These are phyloP conservation scores for Meira miltonrushii DNA, from an alignment of 1,284 basidiomycete genomes.

Conservation along the genomic window DNA sequence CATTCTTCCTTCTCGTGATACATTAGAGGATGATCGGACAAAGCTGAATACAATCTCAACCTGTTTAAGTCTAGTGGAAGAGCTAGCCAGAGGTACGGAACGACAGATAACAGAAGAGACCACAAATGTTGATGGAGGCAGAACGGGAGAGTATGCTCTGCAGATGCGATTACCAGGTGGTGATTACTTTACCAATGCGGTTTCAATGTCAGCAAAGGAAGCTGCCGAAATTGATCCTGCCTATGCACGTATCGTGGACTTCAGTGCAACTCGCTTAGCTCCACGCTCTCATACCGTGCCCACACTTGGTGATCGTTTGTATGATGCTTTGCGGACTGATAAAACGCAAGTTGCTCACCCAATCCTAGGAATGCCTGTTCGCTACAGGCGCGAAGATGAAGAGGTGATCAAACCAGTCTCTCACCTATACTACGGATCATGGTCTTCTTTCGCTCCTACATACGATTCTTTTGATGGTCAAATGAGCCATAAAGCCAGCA, in stretches of 20 bases:
- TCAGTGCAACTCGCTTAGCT: neutral
- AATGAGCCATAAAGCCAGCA: slow-evolving; percentile 19
- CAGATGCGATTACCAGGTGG: slow-evolving; percentile 46
- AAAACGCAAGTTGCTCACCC: neutral
- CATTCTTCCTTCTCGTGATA: neutral
- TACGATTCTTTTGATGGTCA: slow-evolving; percentile 34
- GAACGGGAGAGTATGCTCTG: slow-evolving; percentile 26
- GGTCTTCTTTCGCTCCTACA: slow-evolving; percentile 37
- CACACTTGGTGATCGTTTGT: slow-evolving; percentile 9
- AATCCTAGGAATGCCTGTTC: neutral
- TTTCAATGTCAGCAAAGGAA: slow-evolving; percentile 2
- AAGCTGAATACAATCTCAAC: neutral
- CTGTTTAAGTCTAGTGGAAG: neutral
- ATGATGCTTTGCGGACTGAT: neutral
- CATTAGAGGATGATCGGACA: slow-evolving; percentile 1
- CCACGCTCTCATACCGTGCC: neutral
- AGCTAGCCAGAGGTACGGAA: neutral
- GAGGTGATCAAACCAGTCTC: slow-evolving; percentile 14
- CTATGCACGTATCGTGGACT: neutral
- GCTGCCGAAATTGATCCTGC: neutral
- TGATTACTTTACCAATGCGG: slow-evolving; percentile 48
- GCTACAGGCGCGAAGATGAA: neutral
- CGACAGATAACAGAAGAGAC: neutral
- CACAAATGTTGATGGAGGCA: neutral
- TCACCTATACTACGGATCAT: slow-evolving; percentile 40